These are phyloP conservation scores for Vittaforma corneae DNA, from an alignment of 371 early-diverging fungal species.

Conservation along the genomic window DNA sequence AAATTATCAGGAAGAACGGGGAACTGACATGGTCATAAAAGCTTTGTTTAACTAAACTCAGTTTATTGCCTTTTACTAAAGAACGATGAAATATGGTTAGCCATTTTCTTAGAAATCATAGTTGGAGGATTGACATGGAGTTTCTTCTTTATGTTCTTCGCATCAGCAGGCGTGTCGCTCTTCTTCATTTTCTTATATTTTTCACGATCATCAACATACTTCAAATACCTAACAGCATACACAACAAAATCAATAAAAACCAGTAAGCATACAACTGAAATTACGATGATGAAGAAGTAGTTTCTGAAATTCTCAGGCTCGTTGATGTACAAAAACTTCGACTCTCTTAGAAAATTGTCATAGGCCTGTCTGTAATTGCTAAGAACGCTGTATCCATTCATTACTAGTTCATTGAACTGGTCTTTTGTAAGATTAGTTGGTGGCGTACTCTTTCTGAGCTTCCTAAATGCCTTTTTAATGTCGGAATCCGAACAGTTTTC, in stretches of 20 bases:
- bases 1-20: background rate
- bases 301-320: slow-evolving; percentile 21
- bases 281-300: slow-evolving; percentile 7
- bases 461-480: slow-evolving; percentile 32
- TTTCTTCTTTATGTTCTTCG: background rate
- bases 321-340: slow-evolving; percentile 17
- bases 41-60: background rate
- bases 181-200: background rate
- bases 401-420: slow-evolving; percentile 17
- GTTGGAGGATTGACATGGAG: background rate
- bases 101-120: background rate
- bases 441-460: slow-evolving; percentile 5
- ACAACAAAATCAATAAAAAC: slow-evolving; percentile 14
- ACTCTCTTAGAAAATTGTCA: slow-evolving; percentile 24
- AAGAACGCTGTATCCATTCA: slow-evolving; percentile 17
- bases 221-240: slow-evolving; percentile 11
- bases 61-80: background rate
- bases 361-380: slow-evolving; percentile 23
- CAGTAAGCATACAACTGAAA: background rate
- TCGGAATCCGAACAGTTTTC: slow-evolving; percentile 3
- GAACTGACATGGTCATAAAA: background rate
- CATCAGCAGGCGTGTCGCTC: background rate
- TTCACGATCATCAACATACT: slow-evolving; percentile 5
- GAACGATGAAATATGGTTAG: background rate
- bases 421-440: slow-evolving; percentile 7